Conservation (phyloP, 768 basidiomycete genomes). For the Tylopilus rubrobrunneus region DNA sequence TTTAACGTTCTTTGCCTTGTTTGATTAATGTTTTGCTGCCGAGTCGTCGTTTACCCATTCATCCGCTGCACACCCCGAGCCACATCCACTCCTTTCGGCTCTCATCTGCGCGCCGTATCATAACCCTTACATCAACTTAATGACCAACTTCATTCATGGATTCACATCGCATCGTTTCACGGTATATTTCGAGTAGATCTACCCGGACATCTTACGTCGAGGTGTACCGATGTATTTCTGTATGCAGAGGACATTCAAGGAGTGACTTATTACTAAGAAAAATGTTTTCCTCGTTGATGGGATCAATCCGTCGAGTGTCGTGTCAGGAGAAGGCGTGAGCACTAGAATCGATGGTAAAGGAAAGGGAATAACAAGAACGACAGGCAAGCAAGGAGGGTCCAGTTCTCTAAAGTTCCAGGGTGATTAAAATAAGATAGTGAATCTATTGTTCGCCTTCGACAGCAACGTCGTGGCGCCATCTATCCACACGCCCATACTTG, state of each 20-base stretch:
- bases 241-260: constrained; percentile 33
- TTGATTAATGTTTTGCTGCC: constrained; percentile 16
- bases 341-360: background rate
- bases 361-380: background rate
- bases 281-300: constrained; percentile 6
- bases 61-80: background rate
- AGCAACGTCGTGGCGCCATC: constrained; percentile 76
- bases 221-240: constrained; percentile 34
- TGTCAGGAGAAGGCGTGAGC: constrained; percentile 1
- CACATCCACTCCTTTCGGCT: background rate
- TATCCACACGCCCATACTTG: constrained; percentile 71
- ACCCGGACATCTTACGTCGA: constrained; percentile 30
- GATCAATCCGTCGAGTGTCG: background rate
- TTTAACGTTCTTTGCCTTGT: constrained; percentile 1
- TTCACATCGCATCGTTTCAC: constrained; percentile 31
- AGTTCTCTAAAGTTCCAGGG: constrained; percentile 7
- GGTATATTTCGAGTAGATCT: constrained; percentile 37
- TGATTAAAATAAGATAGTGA: constrained; percentile 4
- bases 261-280: constrained; percentile 31
- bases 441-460: constrained; percentile 53
- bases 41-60: constrained; percentile 13
- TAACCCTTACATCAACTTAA: constrained; percentile 24
- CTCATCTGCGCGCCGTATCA: constrained; percentile 20
- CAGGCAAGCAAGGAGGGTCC: constrained; percentile 8
- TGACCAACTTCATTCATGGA: constrained; percentile 29